Conservation (phyloP, 2,329 filamentous ascomycete genomes). For the Neospermospora avenae region DNA sequence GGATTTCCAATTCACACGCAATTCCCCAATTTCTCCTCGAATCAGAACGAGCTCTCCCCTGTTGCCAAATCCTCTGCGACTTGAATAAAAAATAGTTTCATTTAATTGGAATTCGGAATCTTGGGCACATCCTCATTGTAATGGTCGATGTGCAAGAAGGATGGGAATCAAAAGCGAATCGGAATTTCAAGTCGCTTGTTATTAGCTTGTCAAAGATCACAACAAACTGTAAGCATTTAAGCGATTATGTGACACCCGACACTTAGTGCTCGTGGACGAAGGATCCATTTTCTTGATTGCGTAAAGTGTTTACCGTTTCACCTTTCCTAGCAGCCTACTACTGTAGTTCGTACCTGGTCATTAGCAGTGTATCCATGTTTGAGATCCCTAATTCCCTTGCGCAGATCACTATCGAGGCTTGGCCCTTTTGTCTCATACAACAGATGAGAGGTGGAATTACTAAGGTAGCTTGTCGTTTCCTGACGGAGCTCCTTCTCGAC, state of each 20-base stretch:
- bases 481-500: neutral
- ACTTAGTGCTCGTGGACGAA: neutral
- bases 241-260: neutral
- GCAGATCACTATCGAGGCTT: too few species aligned
- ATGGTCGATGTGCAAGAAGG: too few species aligned
- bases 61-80: neutral
- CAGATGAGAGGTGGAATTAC: conserved; percentile 13
- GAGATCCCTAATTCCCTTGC: neutral
- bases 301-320: conserved; percentile 10
- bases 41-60: neutral
- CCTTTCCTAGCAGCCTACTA: neutral
- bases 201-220: neutral
- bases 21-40: neutral
- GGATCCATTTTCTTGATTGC: neutral
- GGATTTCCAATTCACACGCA: neutral
- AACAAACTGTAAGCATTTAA: neutral
- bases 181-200: neutral
- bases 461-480: too few species aligned
- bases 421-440: too few species aligned
- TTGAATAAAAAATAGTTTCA: too few species aligned
- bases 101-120: too few species aligned
- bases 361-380: too few species aligned
- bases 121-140: too few species aligned
- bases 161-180: too few species aligned
- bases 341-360: neutral